Conservation (phyloP, 2,329 filamentous ascomycete genomes). For the Pseudohalonectria lignicola region DNA sequence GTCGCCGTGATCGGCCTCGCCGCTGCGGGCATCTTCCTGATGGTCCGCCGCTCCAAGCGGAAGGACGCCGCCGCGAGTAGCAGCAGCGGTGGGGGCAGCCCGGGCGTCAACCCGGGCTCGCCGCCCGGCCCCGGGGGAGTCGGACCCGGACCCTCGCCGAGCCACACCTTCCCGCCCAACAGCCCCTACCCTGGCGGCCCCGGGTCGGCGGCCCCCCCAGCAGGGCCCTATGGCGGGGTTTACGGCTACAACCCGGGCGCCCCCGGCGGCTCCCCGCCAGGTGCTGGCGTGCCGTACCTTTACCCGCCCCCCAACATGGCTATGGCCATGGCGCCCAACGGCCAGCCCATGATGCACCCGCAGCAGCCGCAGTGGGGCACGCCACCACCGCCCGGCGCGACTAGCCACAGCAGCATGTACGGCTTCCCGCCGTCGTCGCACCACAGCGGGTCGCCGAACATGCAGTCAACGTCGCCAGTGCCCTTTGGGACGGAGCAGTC, state of each 20-base stretch:
- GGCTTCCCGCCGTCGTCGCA: neutral
- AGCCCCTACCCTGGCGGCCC: neutral
- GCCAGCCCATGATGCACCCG: neutral
- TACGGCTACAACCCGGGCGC: too few species aligned
- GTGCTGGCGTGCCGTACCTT: too few species aligned
- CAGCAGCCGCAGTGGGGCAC: neutral
- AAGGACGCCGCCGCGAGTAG: neutral
- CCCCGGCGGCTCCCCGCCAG: too few species aligned
- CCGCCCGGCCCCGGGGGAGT: neutral
- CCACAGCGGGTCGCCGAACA: neutral
- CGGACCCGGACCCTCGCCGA: neutral
- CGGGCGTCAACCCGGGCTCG: neutral
- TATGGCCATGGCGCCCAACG: too few species aligned
- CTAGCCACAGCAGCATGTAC: neutral
- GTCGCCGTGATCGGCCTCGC: conserved; percentile 49
- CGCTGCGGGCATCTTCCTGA: conserved; percentile 50
- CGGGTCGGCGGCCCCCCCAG: neutral
- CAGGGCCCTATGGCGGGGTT: neutral
- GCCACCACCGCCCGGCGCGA: neutral
- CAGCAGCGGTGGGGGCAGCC: too few species aligned
- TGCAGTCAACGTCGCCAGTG: neutral
- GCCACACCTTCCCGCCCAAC: neutral
- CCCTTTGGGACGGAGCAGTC: too few species aligned
- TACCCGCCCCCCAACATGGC: too few species aligned
- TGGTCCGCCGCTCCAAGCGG: conserved; percentile 56